Evolutionary conservation across 441 rosid species (phyloP), one percentile per base, ranked within the genome.

Genomic region (Hura crepitans): DNA sequence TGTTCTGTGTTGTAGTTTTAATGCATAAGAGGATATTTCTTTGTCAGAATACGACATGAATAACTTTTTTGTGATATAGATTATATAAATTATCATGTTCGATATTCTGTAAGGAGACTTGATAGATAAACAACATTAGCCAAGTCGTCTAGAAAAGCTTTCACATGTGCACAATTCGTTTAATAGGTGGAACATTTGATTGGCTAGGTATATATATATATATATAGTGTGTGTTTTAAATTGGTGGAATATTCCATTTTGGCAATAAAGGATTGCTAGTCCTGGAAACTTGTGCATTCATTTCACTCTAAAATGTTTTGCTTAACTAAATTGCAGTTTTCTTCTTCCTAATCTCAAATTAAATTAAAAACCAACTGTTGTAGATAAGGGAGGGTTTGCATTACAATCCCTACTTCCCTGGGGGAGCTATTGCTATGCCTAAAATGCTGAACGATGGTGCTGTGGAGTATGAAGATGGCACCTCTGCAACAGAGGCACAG

Each of bases 341-440:
- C 35, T 7, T 37, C 15, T 15, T 28, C 15, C 25, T 58, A 49
- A 63, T 14, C 18, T 43, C 30, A 31, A 62, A 15, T 33, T 13
- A 30, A 46, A 25, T 12, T 12, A 22, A 68, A 33, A 20, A 46
- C 50, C n/a, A 49, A 25, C n/a, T 62, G 14, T 12, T 83, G 62
- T 76, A 96, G 99, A 91, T 96, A 28, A 83, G 99, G 62, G 99
- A 91, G n/a, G 99, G 99, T 54, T 68, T 96, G 70, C 96, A 96
- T 77, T 96, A 96, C 76, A 96, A 96, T 72, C 99, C 98, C 69
- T 96, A 96, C 81, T 96, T 96, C 71, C 98, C 98, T 23, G 98
- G 98, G 11, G 99, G 98, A 80, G 99, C 98, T 71, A 93, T 96
- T 77, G 99, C 99, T 57, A 96, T 96, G 98, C 99, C 99, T 30